Base-by-base conservation (phyloP, 306 rosid genomes). In the Malus sieversii region DNA sequence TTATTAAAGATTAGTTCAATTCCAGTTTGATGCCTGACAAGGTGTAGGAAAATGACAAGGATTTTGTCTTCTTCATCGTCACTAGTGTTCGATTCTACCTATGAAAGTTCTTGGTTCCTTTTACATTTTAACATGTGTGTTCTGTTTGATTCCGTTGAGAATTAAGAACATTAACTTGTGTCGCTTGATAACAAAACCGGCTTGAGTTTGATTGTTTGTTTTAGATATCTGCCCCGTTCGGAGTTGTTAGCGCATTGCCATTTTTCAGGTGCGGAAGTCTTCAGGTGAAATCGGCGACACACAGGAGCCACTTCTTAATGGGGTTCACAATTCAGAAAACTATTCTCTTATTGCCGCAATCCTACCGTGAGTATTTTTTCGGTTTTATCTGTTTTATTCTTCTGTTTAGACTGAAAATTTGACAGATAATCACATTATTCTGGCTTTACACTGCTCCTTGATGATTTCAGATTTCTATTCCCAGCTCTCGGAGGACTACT, bases 401-500 rank as follows among this genome's bases (percentile, higher is more conserved):
- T 75, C 27, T 70, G 68, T 64, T 14, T 32, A 8, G 35, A 63
- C 68, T 63, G 42, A 33, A 40, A 7, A 16, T 48, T 72, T 69
- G 66, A 65, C n/a, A 66, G 42, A 22, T 73, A 18, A 72, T 65
- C 75, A 22, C 52, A 35, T 18, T 63, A 66, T 72, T 51, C 77
- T 40, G 35, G 74, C 57, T 72, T 48, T 66, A 80, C 72, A 22
- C 52, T 13, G 8, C 14, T 22, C 42, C 44, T 46, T 42, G 48
- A 75, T 83, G 81, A 80, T 85, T 68, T 80, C 91, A 95, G 99
- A 20, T 95, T 95, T 88, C 75, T 95, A 63, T 95, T 95, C 89
- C 99, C 97, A 1, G 99, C 99, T 77, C 77, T 95, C 22, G 99
- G 97, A 74, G 99, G 99, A 74, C 82, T 92, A 23, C 86, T 92